Evolutionary conservation across 1,284 basidiomycete genomes (phyloP).

Genomic region (Ustilago trichophora): DNA sequence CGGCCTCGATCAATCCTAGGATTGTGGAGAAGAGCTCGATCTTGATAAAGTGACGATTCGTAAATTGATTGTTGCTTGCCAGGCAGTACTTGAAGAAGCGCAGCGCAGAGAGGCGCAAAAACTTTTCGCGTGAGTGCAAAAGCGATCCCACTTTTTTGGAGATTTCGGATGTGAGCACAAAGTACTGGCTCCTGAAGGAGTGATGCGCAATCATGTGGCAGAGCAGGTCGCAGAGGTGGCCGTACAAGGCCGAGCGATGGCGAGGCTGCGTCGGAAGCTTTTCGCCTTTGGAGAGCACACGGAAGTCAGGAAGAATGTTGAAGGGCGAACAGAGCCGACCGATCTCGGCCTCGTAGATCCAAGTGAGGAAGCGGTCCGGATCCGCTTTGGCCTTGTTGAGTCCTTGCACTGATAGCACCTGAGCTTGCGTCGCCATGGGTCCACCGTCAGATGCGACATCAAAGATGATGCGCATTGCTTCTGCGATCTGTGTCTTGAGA

Average conservation of each 20-base stretch:
- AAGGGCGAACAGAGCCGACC: slow-evolving; percentile 81
- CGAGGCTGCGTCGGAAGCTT: slow-evolving; percentile 28
- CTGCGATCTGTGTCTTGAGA: slow-evolving; percentile 87
- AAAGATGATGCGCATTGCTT: slow-evolving; percentile 84
- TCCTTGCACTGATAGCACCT: slow-evolving; percentile 57
- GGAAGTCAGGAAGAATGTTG: slow-evolving; percentile 77
- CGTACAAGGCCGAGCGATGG: slow-evolving; percentile 58
- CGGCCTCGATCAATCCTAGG: slow-evolving; percentile 80
- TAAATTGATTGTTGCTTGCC: slow-evolving; percentile 84
- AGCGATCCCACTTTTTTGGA: slow-evolving; percentile 55
- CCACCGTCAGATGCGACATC: slow-evolving; percentile 70
- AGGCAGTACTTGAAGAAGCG: slow-evolving; percentile 89
- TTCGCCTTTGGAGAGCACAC: slow-evolving; percentile 33
- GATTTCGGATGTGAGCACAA: slow-evolving; percentile 72
- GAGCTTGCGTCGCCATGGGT: slow-evolving; percentile 67
- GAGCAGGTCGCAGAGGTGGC: slow-evolving; percentile 79
- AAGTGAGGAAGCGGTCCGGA: slow-evolving; percentile 87
- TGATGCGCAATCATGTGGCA: slow-evolving; percentile 89
- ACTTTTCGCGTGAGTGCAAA: slow-evolving; percentile 85
- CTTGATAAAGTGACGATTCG: slow-evolving; percentile 84
- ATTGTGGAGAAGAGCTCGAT: slow-evolving; percentile 84
- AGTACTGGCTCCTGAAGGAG: slow-evolving; percentile 83
- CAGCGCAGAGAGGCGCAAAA: slow-evolving; percentile 73
- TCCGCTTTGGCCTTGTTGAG: slow-evolving; percentile 75
- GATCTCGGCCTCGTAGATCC: slow-evolving; percentile 84